Conservation (phyloP, 2,329 filamentous ascomycete genomes). For the Cercospora brassicicola region DNA sequence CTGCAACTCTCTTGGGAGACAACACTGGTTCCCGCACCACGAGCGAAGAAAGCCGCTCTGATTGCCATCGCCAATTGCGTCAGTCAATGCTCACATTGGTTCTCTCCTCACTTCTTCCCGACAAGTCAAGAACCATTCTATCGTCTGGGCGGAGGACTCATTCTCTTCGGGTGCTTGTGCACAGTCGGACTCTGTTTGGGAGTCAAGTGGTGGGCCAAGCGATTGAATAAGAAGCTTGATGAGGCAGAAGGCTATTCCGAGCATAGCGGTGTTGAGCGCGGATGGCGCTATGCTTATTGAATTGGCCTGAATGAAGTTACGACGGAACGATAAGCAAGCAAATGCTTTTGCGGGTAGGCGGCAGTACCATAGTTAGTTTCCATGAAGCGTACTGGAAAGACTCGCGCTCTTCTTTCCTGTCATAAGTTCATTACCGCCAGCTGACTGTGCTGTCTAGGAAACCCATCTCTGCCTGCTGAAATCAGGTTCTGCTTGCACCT, state of each 20-base stretch:
- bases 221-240: conserved; percentile 36
- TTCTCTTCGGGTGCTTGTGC: neutral
- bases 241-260: conserved; percentile 30
- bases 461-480: neutral
- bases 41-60: conserved; percentile 46
- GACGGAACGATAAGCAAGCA: neutral
- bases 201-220: conserved; percentile 33
- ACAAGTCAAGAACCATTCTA: neutral
- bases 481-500: conserved; percentile 8
- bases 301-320: neutral
- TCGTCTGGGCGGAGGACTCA: neutral
- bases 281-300: conserved; percentile 34
- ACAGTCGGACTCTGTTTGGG: conserved; percentile 18
- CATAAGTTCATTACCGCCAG: neutral
- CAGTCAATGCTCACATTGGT: conserved; percentile 46
- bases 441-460: neutral
- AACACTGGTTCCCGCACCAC: conserved; percentile 42
- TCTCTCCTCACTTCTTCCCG: conserved; percentile 44
- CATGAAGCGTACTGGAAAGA: neutral
- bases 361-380: neutral
- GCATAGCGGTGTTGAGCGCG: conserved; percentile 34
- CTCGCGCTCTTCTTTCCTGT: neutral
- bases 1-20: neutral
- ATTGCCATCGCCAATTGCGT: conserved; percentile 49
- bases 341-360: neutral